A percentile compares a stretch with the other conserved stretches of the same genome.
phyloP scores from a whole-genome alignment of 352 stramenopile genomes.

The Phytophthora chlamydospora region DNA sequence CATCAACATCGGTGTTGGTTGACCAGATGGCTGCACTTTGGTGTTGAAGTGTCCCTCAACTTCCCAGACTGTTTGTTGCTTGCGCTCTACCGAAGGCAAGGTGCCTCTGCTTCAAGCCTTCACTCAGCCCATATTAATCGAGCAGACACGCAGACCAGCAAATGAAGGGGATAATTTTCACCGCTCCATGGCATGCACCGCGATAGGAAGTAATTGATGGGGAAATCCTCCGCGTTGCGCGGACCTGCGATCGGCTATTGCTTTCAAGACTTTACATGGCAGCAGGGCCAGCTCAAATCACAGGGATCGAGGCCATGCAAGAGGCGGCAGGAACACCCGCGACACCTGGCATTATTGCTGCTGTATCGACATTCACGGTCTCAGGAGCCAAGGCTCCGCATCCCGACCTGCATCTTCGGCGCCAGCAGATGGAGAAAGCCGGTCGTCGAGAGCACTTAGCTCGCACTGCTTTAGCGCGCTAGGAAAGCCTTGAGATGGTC shows the following conservation, averaged over 20 bases:
- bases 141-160: slow-evolving; percentile 20
- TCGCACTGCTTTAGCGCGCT: slow-evolving; percentile 24
- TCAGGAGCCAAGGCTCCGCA: slow-evolving; percentile 7
- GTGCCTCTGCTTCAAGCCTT: slow-evolving; percentile 4
- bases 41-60: slow-evolving; percentile 32
- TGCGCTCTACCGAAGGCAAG: slow-evolving; percentile 6
- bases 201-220: slow-evolving; percentile 16
- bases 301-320: background rate
- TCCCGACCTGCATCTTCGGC: slow-evolving; percentile 34
- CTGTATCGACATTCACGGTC: slow-evolving; percentile 15
- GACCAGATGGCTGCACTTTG: slow-evolving; percentile 22
- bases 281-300: slow-evolving; percentile 8
- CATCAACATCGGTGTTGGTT: background rate
- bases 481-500: slow-evolving; percentile 33
- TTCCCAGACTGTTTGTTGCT: slow-evolving; percentile 5
- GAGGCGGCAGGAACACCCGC: background rate
- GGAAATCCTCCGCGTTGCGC: background rate
- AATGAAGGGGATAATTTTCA: slow-evolving; percentile 29
- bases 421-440: slow-evolving; percentile 29
- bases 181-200: slow-evolving; percentile 18
- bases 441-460: slow-evolving; percentile 15
- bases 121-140: too few species aligned
- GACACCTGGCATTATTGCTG: slow-evolving; percentile 15
- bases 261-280: background rate
- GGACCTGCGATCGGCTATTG: slow-evolving; percentile 18